Base-by-base conservation (phyloP, 768 basidiomycete genomes). In the Amanita phalloides region DNA sequence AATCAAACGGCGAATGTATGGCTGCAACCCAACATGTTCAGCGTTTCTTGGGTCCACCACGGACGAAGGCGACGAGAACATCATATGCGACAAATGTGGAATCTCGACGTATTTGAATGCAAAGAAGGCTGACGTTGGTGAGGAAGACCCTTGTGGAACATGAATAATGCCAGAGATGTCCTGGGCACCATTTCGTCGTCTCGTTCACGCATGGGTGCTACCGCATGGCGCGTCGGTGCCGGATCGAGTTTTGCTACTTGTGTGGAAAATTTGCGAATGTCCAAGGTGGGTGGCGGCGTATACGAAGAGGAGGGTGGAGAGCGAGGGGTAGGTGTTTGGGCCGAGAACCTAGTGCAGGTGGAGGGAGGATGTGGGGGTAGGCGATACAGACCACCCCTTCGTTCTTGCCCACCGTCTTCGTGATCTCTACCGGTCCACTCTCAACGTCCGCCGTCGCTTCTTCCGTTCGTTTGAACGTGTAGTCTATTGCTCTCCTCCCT, bases 211-310 rank as follows among this genome's bases (percentile, higher is more conserved):
- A 68, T 6, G 82, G 83, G 0, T 84, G 83, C 54, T 79, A 75
- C 60, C 83, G 84, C 45, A 84, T 85, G 66, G 81, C 74, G 10
- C 84, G 82, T 54, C 68, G 72, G n/a, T 82, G 81, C 59, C 62
- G 68, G 5, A 66, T 70, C 0, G 60, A 85, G 55, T 84, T 85
- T 61, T 85, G 83, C 57, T 84, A 86, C 60, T 46, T 80, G 7
- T 54, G 6, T 87, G 84, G 84, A 84, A 79, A 64, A 71, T 64
- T 0, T 89, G 85, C 51, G 4, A 1, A 0, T 87, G 85, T 54
- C 67, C 67, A 0, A 80, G 81, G 42, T 87, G 84, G 83, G 82
- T 49, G 14, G 4, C 33, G 23, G 38, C 14, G 0, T 39, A 49
- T 32, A 39, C 48, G 26, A 25, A 28, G 28, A 32, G 49, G 41